A percentile compares a stretch with the other conserved stretches of the same genome.
Evolutionary conservation across 2,329 filamentous ascomycete genomes (phyloP).

Genomic region (Fusarium sp.): DNA sequence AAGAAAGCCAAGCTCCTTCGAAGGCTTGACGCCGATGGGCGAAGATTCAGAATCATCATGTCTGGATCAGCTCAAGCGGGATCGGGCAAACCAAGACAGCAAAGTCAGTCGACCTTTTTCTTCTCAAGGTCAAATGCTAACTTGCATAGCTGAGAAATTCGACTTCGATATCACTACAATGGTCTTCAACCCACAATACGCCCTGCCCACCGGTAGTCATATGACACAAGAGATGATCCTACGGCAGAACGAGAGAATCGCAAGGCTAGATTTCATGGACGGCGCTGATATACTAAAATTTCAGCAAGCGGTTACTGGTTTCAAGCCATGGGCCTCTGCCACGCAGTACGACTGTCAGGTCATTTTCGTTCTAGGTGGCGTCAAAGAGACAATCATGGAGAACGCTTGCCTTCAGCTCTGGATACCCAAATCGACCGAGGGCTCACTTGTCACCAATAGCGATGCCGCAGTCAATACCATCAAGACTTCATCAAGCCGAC

Average conservation of each 20-base stretch:
- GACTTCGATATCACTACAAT: constrained; percentile 46
- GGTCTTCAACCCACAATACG: constrained; percentile 44
- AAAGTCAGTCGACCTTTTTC: constrained; percentile 21
- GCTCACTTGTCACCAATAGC: constrained; percentile 42
- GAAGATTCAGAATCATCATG: constrained; percentile 41
- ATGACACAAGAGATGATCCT: constrained; percentile 43
- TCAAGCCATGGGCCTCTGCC: constrained; percentile 43
- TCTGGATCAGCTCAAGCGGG: constrained; percentile 34
- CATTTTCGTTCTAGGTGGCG: constrained; percentile 43
- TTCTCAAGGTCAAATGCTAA: constrained; percentile 5
- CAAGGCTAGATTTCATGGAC: constrained; percentile 41
- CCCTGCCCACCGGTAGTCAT: constrained; percentile 34
- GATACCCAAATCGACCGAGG: constrained; percentile 43
- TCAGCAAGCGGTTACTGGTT: constrained; percentile 48
- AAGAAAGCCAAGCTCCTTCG: constrained; percentile 40
- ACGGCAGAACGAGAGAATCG: constrained; percentile 44
- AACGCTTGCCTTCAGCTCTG: constrained; percentile 46
- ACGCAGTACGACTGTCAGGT: constrained; percentile 41
- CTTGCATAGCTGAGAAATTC: constrained; percentile 36
- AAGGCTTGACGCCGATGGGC: constrained; percentile 41
- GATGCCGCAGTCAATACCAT: constrained; percentile 29
- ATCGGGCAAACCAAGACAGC: constrained; percentile 33
- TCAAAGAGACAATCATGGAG: constrained; percentile 39
- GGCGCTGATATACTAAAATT: constrained; percentile 44
- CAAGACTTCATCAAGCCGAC: constrained; percentile 16